Evolutionary conservation across 179 eudicot genomes (phyloP).

Genomic region (Gypsophila paniculata): DNA sequence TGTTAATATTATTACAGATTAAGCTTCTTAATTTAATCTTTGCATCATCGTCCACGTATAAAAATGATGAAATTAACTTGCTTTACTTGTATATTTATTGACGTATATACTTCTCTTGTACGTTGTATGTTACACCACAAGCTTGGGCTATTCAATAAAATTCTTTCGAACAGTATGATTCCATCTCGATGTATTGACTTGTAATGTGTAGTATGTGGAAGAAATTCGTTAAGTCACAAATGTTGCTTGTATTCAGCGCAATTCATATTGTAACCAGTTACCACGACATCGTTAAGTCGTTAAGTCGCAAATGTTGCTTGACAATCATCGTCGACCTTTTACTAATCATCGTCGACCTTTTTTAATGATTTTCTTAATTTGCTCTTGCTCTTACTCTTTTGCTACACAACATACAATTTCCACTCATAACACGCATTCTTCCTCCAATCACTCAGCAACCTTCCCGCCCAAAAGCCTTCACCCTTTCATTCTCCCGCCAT

Average conservation of each 20-base stretch:
- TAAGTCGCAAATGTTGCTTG: too few species aligned
- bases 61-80: background rate
- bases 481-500: too few species aligned
- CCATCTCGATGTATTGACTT: background rate
- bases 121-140: background rate
- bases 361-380: too few species aligned
- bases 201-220: background rate
- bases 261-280: background rate
- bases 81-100: background rate
- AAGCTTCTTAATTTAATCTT: background rate
- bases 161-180: conserved; percentile 4
- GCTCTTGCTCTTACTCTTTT: too few species aligned
- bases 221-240: background rate
- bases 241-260: background rate
- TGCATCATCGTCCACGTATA: background rate
- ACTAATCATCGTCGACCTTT: too few species aligned
- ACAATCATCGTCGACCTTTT: too few species aligned
- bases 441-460: too few species aligned
- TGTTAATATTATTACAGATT: background rate
- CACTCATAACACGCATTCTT: too few species aligned
- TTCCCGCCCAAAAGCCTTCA: too few species aligned
- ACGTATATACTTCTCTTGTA: background rate
- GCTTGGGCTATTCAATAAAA: conserved; percentile 3
- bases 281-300: too few species aligned
- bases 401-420: too few species aligned